Percentiles rank a stretch among this genome's conserved stretches.
Evolutionary conservation across 768 basidiomycete species (phyloP).

Genomic region (Sistotremastrum suecicum): DNA sequence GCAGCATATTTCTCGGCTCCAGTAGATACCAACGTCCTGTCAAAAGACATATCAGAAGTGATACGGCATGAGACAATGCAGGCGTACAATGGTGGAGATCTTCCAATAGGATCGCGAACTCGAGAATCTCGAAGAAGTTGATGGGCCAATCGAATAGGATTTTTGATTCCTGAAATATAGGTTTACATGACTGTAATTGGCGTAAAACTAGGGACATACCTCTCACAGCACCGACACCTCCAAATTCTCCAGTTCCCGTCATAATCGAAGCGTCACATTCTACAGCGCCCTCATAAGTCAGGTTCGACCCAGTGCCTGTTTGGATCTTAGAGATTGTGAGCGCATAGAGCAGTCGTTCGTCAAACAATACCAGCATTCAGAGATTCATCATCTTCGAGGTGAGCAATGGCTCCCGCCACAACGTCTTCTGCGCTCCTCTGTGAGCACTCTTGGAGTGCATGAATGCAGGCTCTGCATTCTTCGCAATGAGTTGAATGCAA

Average conservation of each 20-base stretch:
- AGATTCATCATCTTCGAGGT: slow-evolving; percentile 50
- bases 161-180: slow-evolving; percentile 38
- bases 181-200: not conserved
- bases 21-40: slow-evolving; percentile 42
- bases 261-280: slow-evolving; percentile 78
- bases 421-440: slow-evolving; percentile 13
- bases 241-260: slow-evolving; percentile 41
- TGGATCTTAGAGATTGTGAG: not conserved
- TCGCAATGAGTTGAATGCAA: too few species aligned
- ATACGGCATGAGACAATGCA: not conserved
- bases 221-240: slow-evolving; percentile 59
- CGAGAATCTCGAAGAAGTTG: slow-evolving; percentile 40
- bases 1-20: slow-evolving; percentile 49
- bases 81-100: slow-evolving; percentile 56
- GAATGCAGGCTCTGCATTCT: too few species aligned
- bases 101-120: slow-evolving; percentile 36
- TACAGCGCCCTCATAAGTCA: slow-evolving; percentile 58
- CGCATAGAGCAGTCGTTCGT: not conserved
- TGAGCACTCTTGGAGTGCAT: too few species aligned
- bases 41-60: slow-evolving; percentile 2
- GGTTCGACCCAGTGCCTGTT: slow-evolving; percentile 62
- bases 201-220: slow-evolving; percentile 24
- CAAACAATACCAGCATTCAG: slow-evolving; percentile 50
- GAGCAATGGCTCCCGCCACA: slow-evolving; percentile 38
- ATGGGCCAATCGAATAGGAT: slow-evolving; percentile 52